phyloP scores from a whole-genome alignment of 345 rosid species.

The Stellera chamaejasme region DNA sequence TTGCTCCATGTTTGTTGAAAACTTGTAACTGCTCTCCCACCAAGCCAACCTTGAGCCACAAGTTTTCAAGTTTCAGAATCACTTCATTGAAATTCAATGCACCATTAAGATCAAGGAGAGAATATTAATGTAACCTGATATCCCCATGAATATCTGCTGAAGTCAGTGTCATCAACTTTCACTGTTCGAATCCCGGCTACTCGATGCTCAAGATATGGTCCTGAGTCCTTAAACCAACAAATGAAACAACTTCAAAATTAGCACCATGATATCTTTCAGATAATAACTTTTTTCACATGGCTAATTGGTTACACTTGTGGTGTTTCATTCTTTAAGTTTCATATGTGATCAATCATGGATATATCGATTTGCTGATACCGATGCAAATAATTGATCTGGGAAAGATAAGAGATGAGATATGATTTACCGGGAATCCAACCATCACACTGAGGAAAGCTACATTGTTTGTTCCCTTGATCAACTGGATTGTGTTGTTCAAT shows the following conservation, averaged over 20 bases:
- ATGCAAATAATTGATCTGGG: background rate
- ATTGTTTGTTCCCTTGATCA: conserved; percentile 45
- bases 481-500: conserved; percentile 26
- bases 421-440: conserved; percentile 70
- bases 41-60: conserved; percentile 35
- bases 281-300: no score
- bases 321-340: no score
- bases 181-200: conserved; percentile 30
- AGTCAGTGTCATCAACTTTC: conserved; percentile 19
- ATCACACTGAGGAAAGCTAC: conserved; percentile 67
- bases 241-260: background rate
- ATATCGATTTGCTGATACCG: no score
- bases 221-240: conserved; percentile 36
- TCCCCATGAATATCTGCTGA: conserved; percentile 39
- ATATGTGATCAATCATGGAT: no score
- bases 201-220: conserved; percentile 39
- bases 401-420: background rate
- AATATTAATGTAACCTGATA: conserved; percentile 24
- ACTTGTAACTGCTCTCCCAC: conserved; percentile 35
- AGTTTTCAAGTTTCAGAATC: background rate
- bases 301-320: no score
- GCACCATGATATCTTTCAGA: no score
- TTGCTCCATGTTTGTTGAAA: conserved; percentile 21
- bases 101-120: no score
- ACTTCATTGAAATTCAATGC: no score